Evolutionary conservation across 345 rosid genomes (phyloP).

Genomic region (Jatropha curcas): DNA sequence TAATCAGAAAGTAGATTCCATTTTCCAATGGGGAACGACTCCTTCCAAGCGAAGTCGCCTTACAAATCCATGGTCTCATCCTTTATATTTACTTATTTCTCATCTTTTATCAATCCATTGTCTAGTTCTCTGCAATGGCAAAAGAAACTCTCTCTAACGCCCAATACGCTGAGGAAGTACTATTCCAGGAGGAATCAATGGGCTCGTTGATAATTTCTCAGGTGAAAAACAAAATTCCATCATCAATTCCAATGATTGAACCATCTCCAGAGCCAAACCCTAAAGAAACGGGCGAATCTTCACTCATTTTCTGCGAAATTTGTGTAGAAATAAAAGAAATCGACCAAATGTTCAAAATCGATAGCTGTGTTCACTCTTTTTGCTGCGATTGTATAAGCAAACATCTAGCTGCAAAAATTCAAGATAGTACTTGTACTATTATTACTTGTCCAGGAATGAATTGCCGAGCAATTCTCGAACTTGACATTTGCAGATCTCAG

Average conservation of each 20-base stretch:
- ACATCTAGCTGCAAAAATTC: constrained; percentile 44
- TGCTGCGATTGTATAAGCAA: constrained; percentile 56
- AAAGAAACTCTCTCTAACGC: constrained; percentile 16
- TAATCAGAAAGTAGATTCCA: too few species aligned
- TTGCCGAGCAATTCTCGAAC: constrained; percentile 44
- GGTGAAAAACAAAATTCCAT: background rate
- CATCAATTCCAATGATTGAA: background rate
- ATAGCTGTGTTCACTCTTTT: constrained; percentile 46
- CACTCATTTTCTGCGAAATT: constrained; percentile 47
- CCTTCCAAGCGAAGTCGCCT: too few species aligned
- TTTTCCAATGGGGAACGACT: too few species aligned
- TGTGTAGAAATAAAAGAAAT: constrained; percentile 49
- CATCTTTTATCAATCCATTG: too few species aligned
- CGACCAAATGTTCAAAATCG: constrained; percentile 38
- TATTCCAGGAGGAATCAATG: constrained; percentile 51
- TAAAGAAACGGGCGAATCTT: constrained; percentile 27
- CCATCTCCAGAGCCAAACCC: background rate
- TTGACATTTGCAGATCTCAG: constrained; percentile 41
- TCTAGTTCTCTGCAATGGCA: constrained; percentile 3
- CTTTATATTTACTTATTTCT: too few species aligned
- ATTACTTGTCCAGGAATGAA: constrained; percentile 58
- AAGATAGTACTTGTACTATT: too few species aligned
- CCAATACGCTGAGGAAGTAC: constrained; percentile 39
- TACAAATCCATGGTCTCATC: too few species aligned
- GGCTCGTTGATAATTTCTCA: constrained; percentile 16